A percentile compares a stretch with the other conserved stretches of the same genome.
These are phyloP conservation scores for Sanghuangporus weigelae DNA, from an alignment of 1,284 basidiomycete species.

Conservation along the genomic window DNA sequence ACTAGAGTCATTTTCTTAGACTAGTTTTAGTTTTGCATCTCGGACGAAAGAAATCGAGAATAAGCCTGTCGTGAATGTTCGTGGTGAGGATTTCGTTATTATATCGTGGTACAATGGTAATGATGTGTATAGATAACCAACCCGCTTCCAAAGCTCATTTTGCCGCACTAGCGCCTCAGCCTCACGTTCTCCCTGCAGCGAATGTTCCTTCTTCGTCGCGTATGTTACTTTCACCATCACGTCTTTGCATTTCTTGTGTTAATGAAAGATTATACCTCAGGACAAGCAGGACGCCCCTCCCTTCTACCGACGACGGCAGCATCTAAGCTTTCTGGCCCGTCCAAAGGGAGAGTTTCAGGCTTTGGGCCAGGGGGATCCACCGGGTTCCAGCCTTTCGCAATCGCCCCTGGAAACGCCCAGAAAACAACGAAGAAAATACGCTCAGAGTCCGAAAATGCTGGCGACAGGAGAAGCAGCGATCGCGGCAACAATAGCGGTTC, in stretches of 20 bases:
- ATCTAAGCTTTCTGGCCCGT: conserved; percentile 16
- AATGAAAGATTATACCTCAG: conserved; percentile 12
- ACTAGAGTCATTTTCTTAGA: not conserved
- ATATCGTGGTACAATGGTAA: conserved; percentile 6
- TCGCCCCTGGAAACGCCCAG: not conserved
- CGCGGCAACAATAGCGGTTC: conserved; percentile 8
- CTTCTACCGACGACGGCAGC: conserved; percentile 17
- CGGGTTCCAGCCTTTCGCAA: conserved; percentile 12
- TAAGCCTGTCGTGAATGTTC: conserved; percentile 67
- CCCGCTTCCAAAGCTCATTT: conserved; percentile 54
- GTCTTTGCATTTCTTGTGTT: not conserved
- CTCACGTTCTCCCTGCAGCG: conserved; percentile 42
- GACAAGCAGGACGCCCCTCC: conserved; percentile 20
- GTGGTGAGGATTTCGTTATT: conserved; percentile 40
- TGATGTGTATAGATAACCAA: conserved; percentile 40
- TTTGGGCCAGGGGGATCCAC: conserved; percentile 10
- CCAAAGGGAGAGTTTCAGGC: conserved; percentile 8
- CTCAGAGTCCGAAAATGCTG: not conserved
- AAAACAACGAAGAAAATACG: conserved; percentile 14
- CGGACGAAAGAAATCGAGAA: conserved; percentile 80
- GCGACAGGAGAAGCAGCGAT: not conserved
- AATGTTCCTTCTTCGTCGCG: conserved; percentile 24
- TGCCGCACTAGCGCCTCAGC: conserved; percentile 46
- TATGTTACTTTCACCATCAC: not conserved
- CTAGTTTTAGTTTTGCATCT: conserved; percentile 63